A percentile compares a stretch with the other conserved stretches of the same genome.
Conservation (phyloP, 257 asterid species). For the Galeopsis tetrahit region DNA sequence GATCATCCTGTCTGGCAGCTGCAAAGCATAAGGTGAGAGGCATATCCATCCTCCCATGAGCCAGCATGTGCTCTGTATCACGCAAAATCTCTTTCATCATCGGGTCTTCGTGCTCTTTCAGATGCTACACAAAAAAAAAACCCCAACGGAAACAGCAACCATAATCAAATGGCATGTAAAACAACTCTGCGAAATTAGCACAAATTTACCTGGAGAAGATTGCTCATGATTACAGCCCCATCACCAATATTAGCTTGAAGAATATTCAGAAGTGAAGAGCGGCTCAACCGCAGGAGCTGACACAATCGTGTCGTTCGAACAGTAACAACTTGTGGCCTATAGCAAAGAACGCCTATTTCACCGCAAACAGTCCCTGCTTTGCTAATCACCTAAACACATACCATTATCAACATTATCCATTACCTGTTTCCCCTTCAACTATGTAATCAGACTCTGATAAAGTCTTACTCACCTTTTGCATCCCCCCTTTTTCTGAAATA, state of each 20-base stretch:
- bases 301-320: constrained; percentile 75
- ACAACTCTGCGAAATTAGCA: not conserved
- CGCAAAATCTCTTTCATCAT: constrained; percentile 56
- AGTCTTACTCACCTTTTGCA: constrained; percentile 50
- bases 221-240: constrained; percentile 82
- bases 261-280: constrained; percentile 63
- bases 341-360: constrained; percentile 82
- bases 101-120: constrained; percentile 65
- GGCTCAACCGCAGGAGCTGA: constrained; percentile 78
- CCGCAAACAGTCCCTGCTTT: constrained; percentile 74
- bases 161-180: not conserved
- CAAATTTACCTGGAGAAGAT: constrained; percentile 69
- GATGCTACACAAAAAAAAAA: constrained; percentile 48
- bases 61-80: constrained; percentile 77
- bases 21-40: constrained; percentile 92
- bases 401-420: constrained; percentile 16
- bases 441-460: not conserved
- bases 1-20: constrained; percentile 72
- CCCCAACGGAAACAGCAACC: not conserved
- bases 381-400: constrained; percentile 48
- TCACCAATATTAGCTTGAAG: constrained; percentile 82
- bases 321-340: constrained; percentile 72
- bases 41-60: constrained; percentile 79
- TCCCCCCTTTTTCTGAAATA: constrained; percentile 42
- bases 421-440: not conserved